phyloP scores from a whole-genome alignment of 148 eudicot genomes.

The Cornus florida region DNA sequence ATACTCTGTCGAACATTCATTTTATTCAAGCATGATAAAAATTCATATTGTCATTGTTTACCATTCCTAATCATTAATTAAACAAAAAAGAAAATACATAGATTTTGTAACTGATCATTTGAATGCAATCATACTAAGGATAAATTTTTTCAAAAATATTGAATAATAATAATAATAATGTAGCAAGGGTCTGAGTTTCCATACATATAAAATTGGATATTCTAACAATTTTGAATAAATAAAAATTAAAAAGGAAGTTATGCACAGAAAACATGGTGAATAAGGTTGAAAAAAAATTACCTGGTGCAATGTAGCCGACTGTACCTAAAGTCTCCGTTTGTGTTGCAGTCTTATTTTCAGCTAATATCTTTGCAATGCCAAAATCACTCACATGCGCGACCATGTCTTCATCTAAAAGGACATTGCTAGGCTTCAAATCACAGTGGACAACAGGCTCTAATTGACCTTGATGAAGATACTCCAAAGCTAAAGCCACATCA shows the following conservation, averaged over 20 bases:
- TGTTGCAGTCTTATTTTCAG: not conserved
- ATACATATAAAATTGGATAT: too few species aligned
- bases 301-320: not conserved
- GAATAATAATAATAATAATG: too few species aligned
- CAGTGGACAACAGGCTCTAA: not conserved
- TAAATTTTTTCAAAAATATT: too few species aligned
- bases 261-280: not conserved
- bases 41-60: not conserved
- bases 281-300: not conserved
- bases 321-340: not conserved
- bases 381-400: not conserved
- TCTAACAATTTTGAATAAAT: too few species aligned
- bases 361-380: not conserved
- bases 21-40: not conserved
- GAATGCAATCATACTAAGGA: not conserved
- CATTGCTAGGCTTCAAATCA: slow-evolving; percentile 1
- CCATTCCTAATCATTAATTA: too few species aligned
- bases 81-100: too few species aligned
- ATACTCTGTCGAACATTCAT: slow-evolving; percentile 3
- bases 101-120: too few species aligned
- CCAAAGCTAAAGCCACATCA: not conserved
- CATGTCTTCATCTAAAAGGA: not conserved
- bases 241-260: too few species aligned
- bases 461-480: not conserved
- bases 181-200: too few species aligned